phyloP scores from a whole-genome alignment of 306 rosid genomes.

The Begonia peltatifolia region DNA sequence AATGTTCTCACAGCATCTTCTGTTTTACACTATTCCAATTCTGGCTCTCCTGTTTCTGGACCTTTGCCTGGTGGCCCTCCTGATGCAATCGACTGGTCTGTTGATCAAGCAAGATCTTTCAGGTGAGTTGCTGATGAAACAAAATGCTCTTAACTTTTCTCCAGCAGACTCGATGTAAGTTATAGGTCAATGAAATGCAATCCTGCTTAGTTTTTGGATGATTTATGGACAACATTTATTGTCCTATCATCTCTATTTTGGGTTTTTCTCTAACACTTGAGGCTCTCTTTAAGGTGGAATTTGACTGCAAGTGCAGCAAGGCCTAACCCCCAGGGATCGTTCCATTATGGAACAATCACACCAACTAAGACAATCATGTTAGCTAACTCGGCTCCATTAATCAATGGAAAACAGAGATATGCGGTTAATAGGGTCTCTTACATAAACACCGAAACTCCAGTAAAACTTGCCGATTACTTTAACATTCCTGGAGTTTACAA shows the following conservation, averaged over 20 bases:
- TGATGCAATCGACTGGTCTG: conserved; percentile 48
- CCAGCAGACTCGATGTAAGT: too few species aligned
- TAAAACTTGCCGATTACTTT: conserved; percentile 93
- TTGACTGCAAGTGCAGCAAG: conserved; percentile 96
- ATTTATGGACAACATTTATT: too few species aligned
- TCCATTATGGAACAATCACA: conserved; percentile 71
- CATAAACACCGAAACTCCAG: conserved; percentile 72
- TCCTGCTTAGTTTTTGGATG: too few species aligned
- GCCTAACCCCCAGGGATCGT: conserved; percentile 98
- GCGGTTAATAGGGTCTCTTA: conserved; percentile 68
- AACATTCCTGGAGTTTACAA: conserved; percentile 72
- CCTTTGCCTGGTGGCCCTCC: conserved; percentile 60
- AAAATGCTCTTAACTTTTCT: too few species aligned
- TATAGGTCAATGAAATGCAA: too few species aligned
- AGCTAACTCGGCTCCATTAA: conserved; percentile 60
- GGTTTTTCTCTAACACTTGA: background rate
- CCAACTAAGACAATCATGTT: conserved; percentile 46
- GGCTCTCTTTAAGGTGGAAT: conserved; percentile 59
- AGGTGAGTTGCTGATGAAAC: conserved; percentile 23
- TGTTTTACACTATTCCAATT: conserved; percentile 64
- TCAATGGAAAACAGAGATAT: conserved; percentile 71
- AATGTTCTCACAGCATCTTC: conserved; percentile 44
- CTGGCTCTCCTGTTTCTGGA: conserved; percentile 51
- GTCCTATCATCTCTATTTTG: background rate
- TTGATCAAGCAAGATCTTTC: conserved; percentile 79